These are phyloP conservation scores for Boletus vinaceobasis DNA, from an alignment of 768 basidiomycete species.

Conservation along the genomic window DNA sequence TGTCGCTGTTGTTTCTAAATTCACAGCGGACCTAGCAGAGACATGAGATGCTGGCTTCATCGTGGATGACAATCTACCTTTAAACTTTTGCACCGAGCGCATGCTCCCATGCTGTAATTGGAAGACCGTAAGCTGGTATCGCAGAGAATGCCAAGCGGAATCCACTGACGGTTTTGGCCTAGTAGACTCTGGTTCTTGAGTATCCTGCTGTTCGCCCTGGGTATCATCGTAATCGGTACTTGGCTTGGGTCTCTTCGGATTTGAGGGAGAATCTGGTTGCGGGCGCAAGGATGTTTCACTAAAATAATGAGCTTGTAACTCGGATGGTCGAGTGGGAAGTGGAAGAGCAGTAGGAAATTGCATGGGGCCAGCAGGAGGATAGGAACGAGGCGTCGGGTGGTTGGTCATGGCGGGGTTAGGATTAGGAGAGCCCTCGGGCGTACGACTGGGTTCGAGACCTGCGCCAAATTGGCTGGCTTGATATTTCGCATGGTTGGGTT, in stretches of 20 bases:
- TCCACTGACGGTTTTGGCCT: slow-evolving; percentile 25
- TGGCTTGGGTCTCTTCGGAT: slow-evolving; percentile 20
- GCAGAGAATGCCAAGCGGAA: neutral
- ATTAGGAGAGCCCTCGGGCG: slow-evolving; percentile 13
- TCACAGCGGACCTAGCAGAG: slow-evolving; percentile 67
- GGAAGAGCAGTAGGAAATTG: slow-evolving; percentile 29
- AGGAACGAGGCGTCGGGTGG: slow-evolving; percentile 12
- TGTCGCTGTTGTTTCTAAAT: slow-evolving; percentile 66
- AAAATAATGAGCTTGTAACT: slow-evolving; percentile 28
- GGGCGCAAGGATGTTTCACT: neutral
- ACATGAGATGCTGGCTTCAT: neutral
- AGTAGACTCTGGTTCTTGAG: slow-evolving; percentile 18
- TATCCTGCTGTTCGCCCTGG: slow-evolving; percentile 18
- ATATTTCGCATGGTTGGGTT: slow-evolving; percentile 13
- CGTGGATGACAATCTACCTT: slow-evolving; percentile 33
- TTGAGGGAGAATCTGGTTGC: slow-evolving; percentile 1
- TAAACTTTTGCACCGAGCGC: slow-evolving; percentile 63
- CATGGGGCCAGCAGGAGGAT: slow-evolving; percentile 26
- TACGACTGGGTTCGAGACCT: slow-evolving; percentile 1
- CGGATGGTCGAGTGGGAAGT: slow-evolving; percentile 28
- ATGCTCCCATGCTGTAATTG: slow-evolving; percentile 50
- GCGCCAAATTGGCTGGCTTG: slow-evolving; percentile 10
- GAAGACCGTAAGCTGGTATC: slow-evolving; percentile 1
- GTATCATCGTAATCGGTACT: slow-evolving; percentile 16
- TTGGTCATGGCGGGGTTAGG: neutral